Percentiles rank a stretch among this genome's conserved stretches.
Conservation (phyloP, 805 yeast species). For the Blastobotrys mokoenaii region DNA sequence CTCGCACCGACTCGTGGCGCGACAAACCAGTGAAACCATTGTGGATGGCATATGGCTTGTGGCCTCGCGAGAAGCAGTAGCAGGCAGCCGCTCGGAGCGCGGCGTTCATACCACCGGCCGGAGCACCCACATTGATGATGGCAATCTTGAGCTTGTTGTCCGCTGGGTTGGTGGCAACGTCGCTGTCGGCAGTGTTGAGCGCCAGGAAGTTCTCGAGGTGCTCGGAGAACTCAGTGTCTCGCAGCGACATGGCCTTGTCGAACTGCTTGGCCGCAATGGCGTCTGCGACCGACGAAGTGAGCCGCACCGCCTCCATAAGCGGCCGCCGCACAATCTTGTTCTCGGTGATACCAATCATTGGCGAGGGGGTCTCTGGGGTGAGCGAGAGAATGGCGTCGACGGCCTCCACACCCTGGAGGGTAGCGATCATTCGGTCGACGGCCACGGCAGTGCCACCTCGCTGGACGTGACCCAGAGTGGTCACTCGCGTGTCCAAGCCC, state of each 20-base stretch:
- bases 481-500: constrained; percentile 90
- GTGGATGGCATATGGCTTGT: constrained; percentile 79
- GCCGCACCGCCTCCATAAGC: constrained; percentile 79
- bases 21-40: constrained; percentile 91
- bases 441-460: constrained; percentile 99
- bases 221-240: constrained; percentile 85
- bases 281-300: constrained; percentile 82
- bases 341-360: constrained; percentile 84
- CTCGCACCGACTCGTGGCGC: constrained; percentile 75
- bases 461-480: constrained; percentile 95
- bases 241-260: constrained; percentile 73
- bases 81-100: constrained; percentile 87
- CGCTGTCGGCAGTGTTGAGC: constrained; percentile 61
- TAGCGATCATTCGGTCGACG: constrained; percentile 81
- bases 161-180: constrained; percentile 49
- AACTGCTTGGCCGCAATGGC: constrained; percentile 78
- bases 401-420: constrained; percentile 96
- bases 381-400: constrained; percentile 83
- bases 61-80: constrained; percentile 85
- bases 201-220: constrained; percentile 64
- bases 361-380: constrained; percentile 88
- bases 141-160: constrained; percentile 66
- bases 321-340: constrained; percentile 81
- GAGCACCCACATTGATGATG: constrained; percentile 90
- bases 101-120: constrained; percentile 93